Base-by-base conservation (phyloP, 2,329 filamentous ascomycete species). In the Acephala macrosclerotiorum region DNA sequence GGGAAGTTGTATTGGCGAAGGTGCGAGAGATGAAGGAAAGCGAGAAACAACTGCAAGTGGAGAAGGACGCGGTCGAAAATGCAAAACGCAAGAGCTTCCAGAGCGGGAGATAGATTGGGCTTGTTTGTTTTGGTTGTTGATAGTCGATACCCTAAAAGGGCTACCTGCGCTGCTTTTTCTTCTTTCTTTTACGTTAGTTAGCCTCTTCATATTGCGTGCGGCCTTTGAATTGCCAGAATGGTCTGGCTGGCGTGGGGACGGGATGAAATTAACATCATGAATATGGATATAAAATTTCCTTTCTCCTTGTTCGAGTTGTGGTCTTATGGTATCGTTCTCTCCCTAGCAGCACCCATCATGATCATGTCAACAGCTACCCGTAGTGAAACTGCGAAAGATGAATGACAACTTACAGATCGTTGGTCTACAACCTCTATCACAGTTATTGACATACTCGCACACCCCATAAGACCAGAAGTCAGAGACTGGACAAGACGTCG, bases 1-100 rank as follows among this genome's bases (percentile, higher is more conserved):
- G 92, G 73, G 95, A 97, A 79, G 92, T 98, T 14, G 95, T 97
- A 16, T 83, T 97, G 65, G 95, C 94, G 70, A 98, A 97, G 83
- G 93, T 97, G 55, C 88, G 91, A 66, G 94, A 97, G 79, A 91
- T 93, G 87, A 96, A 96, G 84, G 91, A 74, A 40, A 89, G 93
- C 72, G 87, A 94, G 74, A 91, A 97, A 76, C 89, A 94, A 76
- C 84, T 91, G 72, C 89, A 90, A 77, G 77, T 92, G 80, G 82
- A 83, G 65, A 73, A 71, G 60, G 72, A 77, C n/a, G 74, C 73
- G 11, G 64, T 72, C 51, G 72, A 72, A 25, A 73, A 73, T 9
- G 73, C 74, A 14, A 77, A 73, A 61, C 68, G 68, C 35, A 69
- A 71, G 29, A 70, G 64, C 57, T 63, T 58, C 26, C 47, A 61